phyloP scores from a whole-genome alignment of 2,329 filamentous ascomycete species.

The Penicillium sp. region DNA sequence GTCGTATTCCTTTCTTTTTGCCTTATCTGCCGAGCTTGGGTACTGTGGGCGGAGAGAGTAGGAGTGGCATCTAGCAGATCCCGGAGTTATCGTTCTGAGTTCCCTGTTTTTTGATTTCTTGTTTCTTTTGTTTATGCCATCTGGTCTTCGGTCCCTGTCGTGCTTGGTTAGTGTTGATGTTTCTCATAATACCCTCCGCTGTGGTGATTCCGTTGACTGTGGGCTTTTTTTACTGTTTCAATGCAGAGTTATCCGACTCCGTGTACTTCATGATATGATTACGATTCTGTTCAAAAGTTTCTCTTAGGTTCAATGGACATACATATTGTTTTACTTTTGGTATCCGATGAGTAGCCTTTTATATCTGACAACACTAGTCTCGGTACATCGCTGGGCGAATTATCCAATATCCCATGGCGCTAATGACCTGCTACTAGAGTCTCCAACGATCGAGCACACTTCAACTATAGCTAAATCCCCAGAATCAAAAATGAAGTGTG shows the following conservation, averaged over 20 bases:
- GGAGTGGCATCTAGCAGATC: constrained; percentile 10
- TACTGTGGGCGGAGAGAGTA: not conserved
- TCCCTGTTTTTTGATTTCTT: not conserved
- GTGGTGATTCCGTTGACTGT: constrained; percentile 12
- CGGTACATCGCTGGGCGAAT: not conserved
- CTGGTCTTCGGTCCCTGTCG: constrained; percentile 10
- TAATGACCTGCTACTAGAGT: not conserved
- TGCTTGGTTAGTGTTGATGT: constrained; percentile 9
- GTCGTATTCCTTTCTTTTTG: not conserved
- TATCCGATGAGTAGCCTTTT: not conserved
- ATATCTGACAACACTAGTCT: not conserved
- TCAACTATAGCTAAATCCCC: not conserved
- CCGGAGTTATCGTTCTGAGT: constrained; percentile 5
- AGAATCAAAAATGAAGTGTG: not conserved
- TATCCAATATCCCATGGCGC: not conserved
- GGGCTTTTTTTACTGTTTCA: constrained; percentile 2
- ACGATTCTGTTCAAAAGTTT: constrained; percentile 15
- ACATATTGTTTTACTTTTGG: not conserved
- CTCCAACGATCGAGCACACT: not conserved
- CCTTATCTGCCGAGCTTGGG: not conserved
- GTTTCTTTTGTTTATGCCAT: constrained; percentile 5
- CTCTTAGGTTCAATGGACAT: constrained; percentile 8
- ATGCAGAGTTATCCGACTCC: constrained; percentile 6
- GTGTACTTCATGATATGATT: constrained; percentile 9
- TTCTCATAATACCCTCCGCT: constrained; percentile 13